These are phyloP conservation scores for Wallacemonas sp. DNA, from an alignment of 208 protist genomes.

Conservation along the genomic window DNA sequence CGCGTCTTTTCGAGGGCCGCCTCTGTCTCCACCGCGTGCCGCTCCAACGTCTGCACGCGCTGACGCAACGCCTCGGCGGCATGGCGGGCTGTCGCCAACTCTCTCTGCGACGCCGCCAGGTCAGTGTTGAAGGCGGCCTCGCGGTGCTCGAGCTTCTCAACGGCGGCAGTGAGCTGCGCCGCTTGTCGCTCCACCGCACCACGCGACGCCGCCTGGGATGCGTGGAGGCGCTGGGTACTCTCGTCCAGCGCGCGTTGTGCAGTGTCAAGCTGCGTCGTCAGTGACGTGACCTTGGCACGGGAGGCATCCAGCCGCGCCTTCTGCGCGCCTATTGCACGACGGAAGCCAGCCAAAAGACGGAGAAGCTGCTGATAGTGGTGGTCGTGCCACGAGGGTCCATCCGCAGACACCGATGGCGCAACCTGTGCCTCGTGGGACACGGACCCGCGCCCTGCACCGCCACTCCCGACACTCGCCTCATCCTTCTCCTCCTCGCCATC, in stretches of 20 bases:
- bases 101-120: neutral
- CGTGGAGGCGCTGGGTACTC: neutral
- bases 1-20: neutral
- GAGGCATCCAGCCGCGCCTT: neutral
- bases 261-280: neutral
- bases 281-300: neutral
- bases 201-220: neutral
- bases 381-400: too few species aligned
- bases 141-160: neutral
- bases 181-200: neutral
- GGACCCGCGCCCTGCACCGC: too few species aligned
- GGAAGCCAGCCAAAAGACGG: neutral
- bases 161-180: neutral
- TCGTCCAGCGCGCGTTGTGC: too few species aligned
- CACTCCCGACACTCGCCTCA: too few species aligned
- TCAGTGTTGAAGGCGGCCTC: neutral
- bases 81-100: neutral
- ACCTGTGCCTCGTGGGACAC: too few species aligned
- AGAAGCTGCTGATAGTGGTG: slow-evolving; percentile 6
- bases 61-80: neutral
- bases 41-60: neutral
- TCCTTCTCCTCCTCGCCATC: neutral
- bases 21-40: neutral
- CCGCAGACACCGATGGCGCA: too few species aligned
- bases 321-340: neutral